phyloP scores from a whole-genome alignment of 345 rosid genomes.

The Citrus cavaleriei region DNA sequence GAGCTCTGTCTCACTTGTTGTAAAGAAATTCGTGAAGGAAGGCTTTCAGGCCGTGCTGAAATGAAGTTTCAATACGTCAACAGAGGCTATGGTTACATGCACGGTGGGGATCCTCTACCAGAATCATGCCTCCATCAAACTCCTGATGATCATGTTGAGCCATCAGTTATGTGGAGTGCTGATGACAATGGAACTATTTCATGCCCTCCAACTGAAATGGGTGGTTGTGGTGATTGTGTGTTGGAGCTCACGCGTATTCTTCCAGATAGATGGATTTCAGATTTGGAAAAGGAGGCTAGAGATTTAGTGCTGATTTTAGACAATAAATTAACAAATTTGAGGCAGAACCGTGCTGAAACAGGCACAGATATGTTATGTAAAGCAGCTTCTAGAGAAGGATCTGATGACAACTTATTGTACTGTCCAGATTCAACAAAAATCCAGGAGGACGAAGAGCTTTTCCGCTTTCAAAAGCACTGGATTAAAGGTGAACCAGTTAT shows the following conservation, averaged over 20 bases:
- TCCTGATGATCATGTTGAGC: slow-evolving; percentile 22
- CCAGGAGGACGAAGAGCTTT: slow-evolving; percentile 38
- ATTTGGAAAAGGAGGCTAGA: slow-evolving; percentile 42
- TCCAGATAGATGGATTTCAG: slow-evolving; percentile 45
- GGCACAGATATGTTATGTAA: slow-evolving; percentile 23
- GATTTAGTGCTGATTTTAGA: slow-evolving; percentile 22
- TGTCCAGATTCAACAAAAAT: slow-evolving; percentile 43
- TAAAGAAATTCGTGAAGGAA: slow-evolving; percentile 61
- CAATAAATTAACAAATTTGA: slow-evolving; percentile 14
- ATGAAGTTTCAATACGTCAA: slow-evolving; percentile 34
- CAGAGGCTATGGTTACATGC: slow-evolving; percentile 61
- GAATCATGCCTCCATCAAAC: slow-evolving; percentile 10
- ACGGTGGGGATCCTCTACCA: slow-evolving; percentile 55
- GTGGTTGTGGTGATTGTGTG: slow-evolving; percentile 66
- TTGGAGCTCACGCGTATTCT: slow-evolving; percentile 68
- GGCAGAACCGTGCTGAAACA: slow-evolving; percentile 16
- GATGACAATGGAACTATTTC: slow-evolving; percentile 52
- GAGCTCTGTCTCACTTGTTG: slow-evolving; percentile 88
- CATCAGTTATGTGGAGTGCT: slow-evolving; percentile 38
- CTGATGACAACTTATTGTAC: slow-evolving; percentile 59
- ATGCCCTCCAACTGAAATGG: slow-evolving; percentile 62
- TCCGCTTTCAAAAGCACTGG: slow-evolving; percentile 66
- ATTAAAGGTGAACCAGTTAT: slow-evolving; percentile 80
- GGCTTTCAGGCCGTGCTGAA: slow-evolving; percentile 37
- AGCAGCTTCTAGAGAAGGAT: slow-evolving; percentile 58